Conservation (phyloP, 2,329 filamentous ascomycete species). For the Drechslerella coelobrocha region DNA sequence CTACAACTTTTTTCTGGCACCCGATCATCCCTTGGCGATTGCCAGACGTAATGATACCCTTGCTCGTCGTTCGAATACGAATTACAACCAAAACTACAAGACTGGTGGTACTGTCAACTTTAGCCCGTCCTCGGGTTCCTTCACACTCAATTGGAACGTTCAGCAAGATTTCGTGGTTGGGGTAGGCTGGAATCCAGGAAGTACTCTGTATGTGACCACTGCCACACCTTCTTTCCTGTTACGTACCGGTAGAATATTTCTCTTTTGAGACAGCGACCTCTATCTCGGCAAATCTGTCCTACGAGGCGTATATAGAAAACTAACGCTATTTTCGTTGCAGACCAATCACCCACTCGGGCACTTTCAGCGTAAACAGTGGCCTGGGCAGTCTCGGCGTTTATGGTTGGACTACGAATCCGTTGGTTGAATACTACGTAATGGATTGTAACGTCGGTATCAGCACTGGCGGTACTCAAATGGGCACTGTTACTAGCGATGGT, state of each 20-base stretch:
- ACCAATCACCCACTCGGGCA: slow-evolving; percentile 57
- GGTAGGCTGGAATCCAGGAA: slow-evolving; percentile 63
- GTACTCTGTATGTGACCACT: slow-evolving; percentile 54
- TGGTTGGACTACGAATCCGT: slow-evolving; percentile 59
- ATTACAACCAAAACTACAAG: slow-evolving; percentile 66
- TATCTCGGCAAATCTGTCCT: neutral
- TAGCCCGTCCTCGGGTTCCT: slow-evolving; percentile 64
- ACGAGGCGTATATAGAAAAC: neutral
- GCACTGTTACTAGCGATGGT: slow-evolving; percentile 58
- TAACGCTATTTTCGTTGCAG: slow-evolving; percentile 13
- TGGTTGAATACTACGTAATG: slow-evolving; percentile 60
- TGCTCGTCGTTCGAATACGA: slow-evolving; percentile 58
- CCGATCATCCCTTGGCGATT: slow-evolving; percentile 34
- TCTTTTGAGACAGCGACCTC: neutral
- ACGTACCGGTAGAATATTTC: no score
- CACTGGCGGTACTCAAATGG: slow-evolving; percentile 57
- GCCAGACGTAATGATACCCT: slow-evolving; percentile 53
- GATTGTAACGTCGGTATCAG: slow-evolving; percentile 59
- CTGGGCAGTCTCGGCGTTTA: slow-evolving; percentile 60
- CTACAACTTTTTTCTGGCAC: slow-evolving; percentile 26
- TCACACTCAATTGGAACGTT: slow-evolving; percentile 63
- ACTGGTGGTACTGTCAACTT: slow-evolving; percentile 65
- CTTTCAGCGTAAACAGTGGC: slow-evolving; percentile 55
- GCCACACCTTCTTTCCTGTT: neutral
- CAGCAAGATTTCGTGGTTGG: slow-evolving; percentile 63